Evolutionary conservation across 306 rosid genomes (phyloP), one percentile per base, ranked within the genome.

Genomic region (Prunus salicina): DNA sequence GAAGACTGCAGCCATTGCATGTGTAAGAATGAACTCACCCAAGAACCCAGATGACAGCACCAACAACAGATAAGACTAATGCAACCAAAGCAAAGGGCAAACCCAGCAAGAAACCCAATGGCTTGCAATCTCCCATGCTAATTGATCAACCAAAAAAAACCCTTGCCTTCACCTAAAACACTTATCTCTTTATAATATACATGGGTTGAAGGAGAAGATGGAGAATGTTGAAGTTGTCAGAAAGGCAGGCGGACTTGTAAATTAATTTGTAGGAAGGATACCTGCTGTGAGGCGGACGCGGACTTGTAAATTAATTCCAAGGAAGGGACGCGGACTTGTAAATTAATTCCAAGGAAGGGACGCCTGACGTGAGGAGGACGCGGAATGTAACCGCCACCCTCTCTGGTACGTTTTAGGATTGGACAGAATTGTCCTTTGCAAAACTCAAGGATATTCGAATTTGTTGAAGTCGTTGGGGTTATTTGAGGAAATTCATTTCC

Each of bases 61-160:
- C 97, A 0, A 91, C 68, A 0, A 86, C 78, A 3, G 97, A 89
- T 24, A 93, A 60, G 47, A 90, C 50, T 80, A 91, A 69, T 4
- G 96, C 93, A 60, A 90, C 27, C 20, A 93, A 52, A 5, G 97
- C 93, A 64, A 93, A 93, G 19, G 98, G 97, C 43, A 93, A 80
- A 20, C 98, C 98, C 64, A 93, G 47, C 75, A 91, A 81, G 67
- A 93, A 91, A 28, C 97, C 98, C 56, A 91, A 76, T 14, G 97
- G 97, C 79, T 90, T 89, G 84, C 98, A 92, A 69, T 81, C 95
- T 78, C 75, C 92, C 91, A 87, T 88, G 16, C 24, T 58, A 0
- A 34, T 55, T 19, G 64, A 24, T 12, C 30, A 55, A 55, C 61
- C 3, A n/a, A 3, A 20, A 14, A n/a, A 19, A 55, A 3, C 24